Evolutionary conservation across 345 rosid species (phyloP), one percentile per base, ranked within the genome.

Genomic region (Camelina hispida): DNA sequence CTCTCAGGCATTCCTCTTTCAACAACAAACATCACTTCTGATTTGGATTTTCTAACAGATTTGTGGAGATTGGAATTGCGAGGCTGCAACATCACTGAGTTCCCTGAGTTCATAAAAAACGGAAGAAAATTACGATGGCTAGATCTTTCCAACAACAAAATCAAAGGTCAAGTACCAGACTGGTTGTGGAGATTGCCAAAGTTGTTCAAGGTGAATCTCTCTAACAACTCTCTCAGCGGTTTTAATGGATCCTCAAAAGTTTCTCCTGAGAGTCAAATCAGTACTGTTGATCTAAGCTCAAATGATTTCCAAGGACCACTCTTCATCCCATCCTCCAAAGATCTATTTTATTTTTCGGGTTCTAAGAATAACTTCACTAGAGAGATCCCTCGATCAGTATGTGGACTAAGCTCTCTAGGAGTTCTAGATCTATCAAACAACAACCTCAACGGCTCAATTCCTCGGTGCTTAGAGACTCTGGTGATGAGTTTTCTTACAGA

Each of bases 51-150:
- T 15, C 18, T 2, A 14, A 3, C 61, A 15, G 0, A 1, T n/a
- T n/a, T 57, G 42, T 1, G 0, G 0, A 0, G 0, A 0, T 32
- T 30, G 62, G 0, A 0, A 0, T 55, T 57, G 22, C 1, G 0
- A n/a, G 42, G 42, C 12, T 57, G 62, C 42, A 57, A 57, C 42
- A 30, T 57, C 22, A 32, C 3, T 57, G 42, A 57, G 22, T 15
- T 57, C 22, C 62, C 62, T n/a, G 22, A 32, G 14, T 32, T 57
- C 62, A 32, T 57, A 30, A 57, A 14, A 32, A 5, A 57, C 22
- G 12, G 4, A n/a, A 32, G 22, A 57, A 32, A n/a, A 1, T 5
- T 57, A 9, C 0, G 0, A 1, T 0, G 0, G 2, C 3, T 57
- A 32, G 0, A 30, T 6, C 23, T 57, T n/a, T 32, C 42, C 23